phyloP scores from a whole-genome alignment of 164 flowering plant genomes.

The Taxillus chinensis region DNA sequence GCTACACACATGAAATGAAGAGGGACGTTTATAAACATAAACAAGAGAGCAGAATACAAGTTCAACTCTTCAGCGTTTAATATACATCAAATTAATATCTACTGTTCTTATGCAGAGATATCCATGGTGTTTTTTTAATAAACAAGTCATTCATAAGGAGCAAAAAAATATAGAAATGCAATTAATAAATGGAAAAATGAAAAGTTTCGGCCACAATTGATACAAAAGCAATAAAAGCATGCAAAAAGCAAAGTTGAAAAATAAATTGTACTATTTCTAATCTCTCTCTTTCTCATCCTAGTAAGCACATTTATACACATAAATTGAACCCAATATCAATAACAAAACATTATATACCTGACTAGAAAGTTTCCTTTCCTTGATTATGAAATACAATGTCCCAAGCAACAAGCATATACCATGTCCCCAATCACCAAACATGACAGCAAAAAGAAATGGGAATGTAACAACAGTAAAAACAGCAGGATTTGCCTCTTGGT shows the following conservation, averaged over 20 bases:
- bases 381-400: conserved; percentile 2
- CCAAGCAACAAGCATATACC: conserved; percentile 6
- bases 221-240: neutral
- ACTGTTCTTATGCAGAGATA: too few species aligned
- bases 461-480: conserved; percentile 1
- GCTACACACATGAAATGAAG: too few species aligned
- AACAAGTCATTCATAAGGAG: too few species aligned
- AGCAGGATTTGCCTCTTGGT: conserved; percentile 4
- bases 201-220: neutral
- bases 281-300: conserved; percentile 9
- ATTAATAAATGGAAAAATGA: neutral
- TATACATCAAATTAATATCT: too few species aligned
- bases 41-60: too few species aligned
- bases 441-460: conserved; percentile 7
- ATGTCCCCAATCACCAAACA: conserved; percentile 7
- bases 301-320: neutral
- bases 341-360: neutral
- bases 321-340: neutral
- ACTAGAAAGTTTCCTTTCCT: conserved; percentile 4
- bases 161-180: too few species aligned
- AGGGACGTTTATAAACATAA: too few species aligned
- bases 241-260: neutral
- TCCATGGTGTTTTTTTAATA: too few species aligned
- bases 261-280: neutral
- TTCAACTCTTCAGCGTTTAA: too few species aligned